Evolutionary conservation across 495 filamentous ascomycete species (phyloP).

Genomic region (Neurospora intermedia): DNA sequence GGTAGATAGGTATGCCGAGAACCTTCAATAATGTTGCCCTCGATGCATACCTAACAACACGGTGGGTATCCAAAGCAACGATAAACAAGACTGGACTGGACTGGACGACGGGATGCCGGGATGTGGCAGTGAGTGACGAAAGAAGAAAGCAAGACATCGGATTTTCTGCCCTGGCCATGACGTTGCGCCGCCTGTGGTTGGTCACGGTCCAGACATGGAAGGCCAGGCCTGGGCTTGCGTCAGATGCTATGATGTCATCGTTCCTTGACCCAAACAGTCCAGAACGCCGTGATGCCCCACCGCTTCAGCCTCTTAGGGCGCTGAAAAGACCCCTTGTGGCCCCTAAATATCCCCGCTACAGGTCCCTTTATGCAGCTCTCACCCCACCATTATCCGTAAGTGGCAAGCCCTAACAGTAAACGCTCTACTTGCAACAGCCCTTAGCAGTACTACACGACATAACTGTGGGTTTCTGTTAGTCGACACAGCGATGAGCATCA

Average conservation of each 20-base stretch:
- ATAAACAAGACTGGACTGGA: background rate
- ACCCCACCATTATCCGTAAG: background rate
- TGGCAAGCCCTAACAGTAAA: background rate
- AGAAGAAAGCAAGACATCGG: background rate
- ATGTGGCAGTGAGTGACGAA: background rate
- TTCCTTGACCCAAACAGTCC: background rate
- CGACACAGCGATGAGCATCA: background rate
- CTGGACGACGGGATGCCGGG: background rate
- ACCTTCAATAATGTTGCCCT: background rate
- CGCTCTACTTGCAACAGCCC: background rate
- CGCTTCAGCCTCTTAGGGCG: background rate
- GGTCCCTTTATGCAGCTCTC: background rate
- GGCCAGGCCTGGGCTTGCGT: background rate
- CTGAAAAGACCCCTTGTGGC: background rate
- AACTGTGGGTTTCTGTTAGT: background rate
- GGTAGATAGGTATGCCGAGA: background rate
- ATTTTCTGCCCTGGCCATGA: background rate
- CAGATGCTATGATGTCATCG: background rate
- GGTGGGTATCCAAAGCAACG: background rate
- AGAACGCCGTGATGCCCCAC: background rate
- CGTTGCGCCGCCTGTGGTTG: background rate
- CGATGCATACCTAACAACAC: background rate
- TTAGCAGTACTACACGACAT: accelerated
- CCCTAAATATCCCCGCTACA: background rate
- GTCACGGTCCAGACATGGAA: background rate